Percentiles rank a stretch among this genome's conserved stretches.
Evolutionary conservation across 1,139 yeast species (phyloP).

Genomic region (Suhomyces guaymorum): DNA sequence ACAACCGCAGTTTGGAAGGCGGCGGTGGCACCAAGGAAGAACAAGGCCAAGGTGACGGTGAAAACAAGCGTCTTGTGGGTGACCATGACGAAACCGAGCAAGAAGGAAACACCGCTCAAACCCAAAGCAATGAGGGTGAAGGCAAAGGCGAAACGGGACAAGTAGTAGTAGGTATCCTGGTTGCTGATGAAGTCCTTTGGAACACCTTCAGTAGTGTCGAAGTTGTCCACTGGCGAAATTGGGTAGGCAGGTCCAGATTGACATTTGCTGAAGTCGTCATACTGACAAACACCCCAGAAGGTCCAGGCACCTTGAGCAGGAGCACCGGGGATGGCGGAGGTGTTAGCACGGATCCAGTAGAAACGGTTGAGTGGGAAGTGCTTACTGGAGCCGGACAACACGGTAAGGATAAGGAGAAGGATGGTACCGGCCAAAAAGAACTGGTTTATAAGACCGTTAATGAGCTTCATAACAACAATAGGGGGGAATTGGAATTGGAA

Average conservation of each 20-base stretch:
- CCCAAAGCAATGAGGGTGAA: slow-evolving; percentile 62
- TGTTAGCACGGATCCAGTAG: slow-evolving; percentile 74
- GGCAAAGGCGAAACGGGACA: slow-evolving; percentile 71
- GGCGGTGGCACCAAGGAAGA: slow-evolving; percentile 61
- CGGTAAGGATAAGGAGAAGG: slow-evolving; percentile 58
- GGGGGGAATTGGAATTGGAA: neutral
- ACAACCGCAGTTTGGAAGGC: slow-evolving; percentile 67
- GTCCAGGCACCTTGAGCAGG: slow-evolving; percentile 65
- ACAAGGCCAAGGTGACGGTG: slow-evolving; percentile 51
- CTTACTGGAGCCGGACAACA: slow-evolving; percentile 65
- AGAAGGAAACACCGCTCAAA: slow-evolving; percentile 47
- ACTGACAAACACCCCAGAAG: slow-evolving; percentile 76
- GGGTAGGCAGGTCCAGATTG: slow-evolving; percentile 58
- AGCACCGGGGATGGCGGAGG: slow-evolving; percentile 57
- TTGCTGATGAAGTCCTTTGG: slow-evolving; percentile 57
- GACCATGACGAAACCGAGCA: slow-evolving; percentile 50
- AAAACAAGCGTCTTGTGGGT: slow-evolving; percentile 56
- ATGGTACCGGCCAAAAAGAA: slow-evolving; percentile 53
- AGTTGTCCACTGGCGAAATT: slow-evolving; percentile 72
- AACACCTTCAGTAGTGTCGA: slow-evolving; percentile 49
- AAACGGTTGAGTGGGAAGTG: slow-evolving; percentile 63
- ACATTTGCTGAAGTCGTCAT: slow-evolving; percentile 45
- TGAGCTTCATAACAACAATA: slow-evolving; percentile 30
- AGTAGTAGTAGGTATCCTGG: slow-evolving; percentile 63
- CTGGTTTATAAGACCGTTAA: slow-evolving; percentile 39